Evolutionary conservation across 208 protist genomes (phyloP).

Genomic region (Leishmania major): DNA sequence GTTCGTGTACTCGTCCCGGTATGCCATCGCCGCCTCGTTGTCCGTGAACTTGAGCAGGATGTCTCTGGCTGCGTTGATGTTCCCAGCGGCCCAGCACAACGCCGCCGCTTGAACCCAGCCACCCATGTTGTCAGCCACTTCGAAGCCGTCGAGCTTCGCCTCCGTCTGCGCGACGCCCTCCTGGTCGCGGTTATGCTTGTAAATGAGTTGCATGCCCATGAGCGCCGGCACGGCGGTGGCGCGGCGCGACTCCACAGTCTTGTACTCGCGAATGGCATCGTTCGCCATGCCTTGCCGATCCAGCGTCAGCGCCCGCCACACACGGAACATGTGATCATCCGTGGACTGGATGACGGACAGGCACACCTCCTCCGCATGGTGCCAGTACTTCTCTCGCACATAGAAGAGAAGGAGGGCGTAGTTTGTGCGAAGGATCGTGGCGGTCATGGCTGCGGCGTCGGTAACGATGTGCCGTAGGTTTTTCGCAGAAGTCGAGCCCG

Average conservation of each 20-base stretch:
- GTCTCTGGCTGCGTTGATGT: conserved; percentile 69
- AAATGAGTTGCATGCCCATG: conserved; percentile 77
- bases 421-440: conserved; percentile 59
- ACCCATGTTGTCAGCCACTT: conserved; percentile 43
- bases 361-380: conserved; percentile 83
- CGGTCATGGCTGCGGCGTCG: conserved; percentile 25
- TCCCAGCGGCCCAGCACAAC: conserved; percentile 67
- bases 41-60: conserved; percentile 59
- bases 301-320: conserved; percentile 79
- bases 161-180: conserved; percentile 61
- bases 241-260: conserved; percentile 63
- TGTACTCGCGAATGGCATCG: conserved; percentile 87
- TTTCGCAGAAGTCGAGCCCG: too few relatives aligned
- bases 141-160: conserved; percentile 44
- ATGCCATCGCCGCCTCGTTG: conserved; percentile 27
- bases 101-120: conserved; percentile 72
- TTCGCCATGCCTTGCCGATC: conserved; percentile 80
- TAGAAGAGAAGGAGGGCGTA: conserved; percentile 87
- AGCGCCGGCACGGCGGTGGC: conserved; percentile 68
- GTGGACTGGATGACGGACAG: conserved; percentile 59
- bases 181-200: conserved; percentile 73
- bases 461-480: background rate
- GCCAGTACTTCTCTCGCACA: conserved; percentile 81
- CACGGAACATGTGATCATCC: conserved; percentile 83
- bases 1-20: conserved; percentile 87